Base-by-base conservation (phyloP, 2,329 filamentous ascomycete species). In the Pleurostoma richardsiae region DNA sequence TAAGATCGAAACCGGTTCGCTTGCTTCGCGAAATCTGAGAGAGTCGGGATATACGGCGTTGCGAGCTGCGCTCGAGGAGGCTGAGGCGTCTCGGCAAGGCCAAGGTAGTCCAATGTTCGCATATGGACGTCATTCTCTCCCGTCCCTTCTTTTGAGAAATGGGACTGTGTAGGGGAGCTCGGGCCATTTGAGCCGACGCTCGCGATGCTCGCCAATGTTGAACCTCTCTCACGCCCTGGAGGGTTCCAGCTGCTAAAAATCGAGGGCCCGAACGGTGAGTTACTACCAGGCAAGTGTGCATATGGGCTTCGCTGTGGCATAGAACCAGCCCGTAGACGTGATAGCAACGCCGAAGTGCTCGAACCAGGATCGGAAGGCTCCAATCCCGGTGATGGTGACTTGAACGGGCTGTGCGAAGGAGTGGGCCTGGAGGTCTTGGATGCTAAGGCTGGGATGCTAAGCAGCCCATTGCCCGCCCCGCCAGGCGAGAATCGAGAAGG, bases 41-140 rank as follows among this genome's bases (percentile, higher is more conserved):
- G 73, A 59, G 87, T 87, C 40, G 86, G 84, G 31, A 92, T 75
- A 54, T 90, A 86, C 3, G 87, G 85, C 6, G 88, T 84, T 39
- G 83, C 83, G 52, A 95, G 72, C 52, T 85, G 86, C 42, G 88
- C 85, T 52, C 85, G 81, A 50, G 82, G 74, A 45, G 88, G 86
- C 62, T 95, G 90, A 26, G 94, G 92, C 11, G 90, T 95, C 66
- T 97, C 94, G 30, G 91, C 92, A 43, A 99, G 79, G 42, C 94
- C 94, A 50, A 99, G 81, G 62, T 99, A 99, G 65, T 99, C 94
- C 56, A 99, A 72, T 3, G 94, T 99, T 60, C 89, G 87, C 80
- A 86, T 85, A 59, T 85, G 81, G 55, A 96, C 90, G 62, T 96
- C 91, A 30, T 84, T 88, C 60, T 97, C 92, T 19, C 83, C 86